A percentile compares a stretch with the other conserved stretches of the same genome.
Evolutionary conservation across 805 yeast genomes (phyloP).

Genomic region (Candida vaughaniae): DNA sequence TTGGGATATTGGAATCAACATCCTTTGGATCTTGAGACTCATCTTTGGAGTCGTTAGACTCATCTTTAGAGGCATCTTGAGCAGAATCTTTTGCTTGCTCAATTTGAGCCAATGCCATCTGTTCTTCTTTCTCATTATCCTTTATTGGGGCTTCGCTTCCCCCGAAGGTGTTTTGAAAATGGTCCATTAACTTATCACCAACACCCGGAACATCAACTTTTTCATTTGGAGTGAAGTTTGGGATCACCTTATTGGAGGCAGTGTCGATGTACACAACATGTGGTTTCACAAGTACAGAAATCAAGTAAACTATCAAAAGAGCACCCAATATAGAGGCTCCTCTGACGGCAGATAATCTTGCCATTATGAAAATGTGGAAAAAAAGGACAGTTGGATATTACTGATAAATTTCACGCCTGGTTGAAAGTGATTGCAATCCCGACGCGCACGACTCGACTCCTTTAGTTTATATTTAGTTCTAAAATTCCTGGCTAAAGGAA

Average conservation of each 20-base stretch:
- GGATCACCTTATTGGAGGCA: constrained; percentile 15
- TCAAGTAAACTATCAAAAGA: constrained; percentile 12
- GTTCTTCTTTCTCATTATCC: constrained; percentile 11
- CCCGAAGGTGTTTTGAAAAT: neutral
- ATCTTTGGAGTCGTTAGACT: neutral
- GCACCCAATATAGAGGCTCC: constrained; percentile 15
- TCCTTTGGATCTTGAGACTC: neutral
- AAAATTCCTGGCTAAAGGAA: too few species aligned
- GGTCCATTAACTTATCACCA: neutral
- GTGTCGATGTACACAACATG: constrained; percentile 17
- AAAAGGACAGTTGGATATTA: neutral
- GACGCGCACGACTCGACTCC: neutral
- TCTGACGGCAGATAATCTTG: constrained; percentile 13
- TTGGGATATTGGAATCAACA: neutral
- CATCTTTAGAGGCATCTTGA: neutral
- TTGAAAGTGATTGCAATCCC: neutral
- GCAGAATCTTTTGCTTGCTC: constrained; percentile 1
- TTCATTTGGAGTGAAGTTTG: constrained; percentile 6
- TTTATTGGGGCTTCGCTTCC: constrained; percentile 8
- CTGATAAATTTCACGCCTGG: neutral
- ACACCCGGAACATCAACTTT: neutral
- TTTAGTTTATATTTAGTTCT: too few species aligned
- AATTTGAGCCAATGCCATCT: constrained; percentile 12
- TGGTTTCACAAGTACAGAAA: constrained; percentile 12
- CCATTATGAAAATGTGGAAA: constrained; percentile 7